Base-by-base conservation (phyloP, 345 rosid species). In the Euphorbia tirucalli region DNA sequence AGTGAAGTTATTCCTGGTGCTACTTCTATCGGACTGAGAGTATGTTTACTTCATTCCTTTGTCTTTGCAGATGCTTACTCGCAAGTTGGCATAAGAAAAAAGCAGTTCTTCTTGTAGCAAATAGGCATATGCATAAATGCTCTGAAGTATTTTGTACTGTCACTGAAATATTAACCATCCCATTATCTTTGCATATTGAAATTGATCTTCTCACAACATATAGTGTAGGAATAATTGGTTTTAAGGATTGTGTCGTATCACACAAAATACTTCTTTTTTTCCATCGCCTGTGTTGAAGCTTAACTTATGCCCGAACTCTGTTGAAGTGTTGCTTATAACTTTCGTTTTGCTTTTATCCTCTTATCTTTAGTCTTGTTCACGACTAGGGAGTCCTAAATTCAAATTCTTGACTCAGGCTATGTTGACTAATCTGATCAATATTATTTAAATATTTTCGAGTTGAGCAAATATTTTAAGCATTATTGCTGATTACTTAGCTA, bases 1-100 rank as follows among this genome's bases (percentile, higher is more conserved):
- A 94, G 98, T 79, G 98, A 94, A 87, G 93, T 94, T 60, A 94
- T 94, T 78, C 98, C 98, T 8, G 97, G 98, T 67, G 98, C 98
- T 52, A 94, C 98, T 70, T 85, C 93, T 18, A 71, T 91, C 50
- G 98, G 98, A 41, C 43, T 86, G 87, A 90, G 98, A 75, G 98
- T 93, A 84, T 64, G 90, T 73, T 37, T 60, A 7, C 21, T 64
- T 56, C 55, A 15, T 52, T 58, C 14, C 7, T 21, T 68, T 3
- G 3, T 7, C 3, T 46, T 49, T 24, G 19, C 19, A 37, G 35
- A 27, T 2, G 60, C 15, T 24, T 22, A 14, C 32, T 30, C 11
- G 1, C 16, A 19, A 57, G n/a, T 27, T 19, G 15, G 11, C 15
- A 58, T 35, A 19, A 58, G 43, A 32, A 43, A 44, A 35, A 19